phyloP scores from a whole-genome alignment of 371 early-diverging fungal genomes.

The Zychaea mexicana region DNA sequence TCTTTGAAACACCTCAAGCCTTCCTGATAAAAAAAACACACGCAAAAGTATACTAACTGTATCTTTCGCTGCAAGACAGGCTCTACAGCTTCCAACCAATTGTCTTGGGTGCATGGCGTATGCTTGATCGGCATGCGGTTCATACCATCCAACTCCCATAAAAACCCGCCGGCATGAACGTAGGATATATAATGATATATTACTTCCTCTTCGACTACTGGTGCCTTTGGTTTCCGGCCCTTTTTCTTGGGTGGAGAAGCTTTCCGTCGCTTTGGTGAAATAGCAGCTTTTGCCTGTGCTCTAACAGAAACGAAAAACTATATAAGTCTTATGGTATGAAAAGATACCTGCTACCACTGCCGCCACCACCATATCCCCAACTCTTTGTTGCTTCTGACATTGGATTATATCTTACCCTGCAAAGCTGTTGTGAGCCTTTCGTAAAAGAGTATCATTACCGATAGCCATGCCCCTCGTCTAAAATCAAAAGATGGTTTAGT shows the following conservation, averaged over 20 bases:
- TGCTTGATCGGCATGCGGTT: slow-evolving; percentile 24
- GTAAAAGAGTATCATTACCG: slow-evolving; percentile 29
- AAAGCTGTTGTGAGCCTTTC: slow-evolving; percentile 35
- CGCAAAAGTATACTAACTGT: neutral
- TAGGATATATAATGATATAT: slow-evolving; percentile 36
- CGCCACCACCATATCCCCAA: too few relatives aligned
- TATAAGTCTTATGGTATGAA: too few relatives aligned
- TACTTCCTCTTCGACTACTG: slow-evolving; percentile 8
- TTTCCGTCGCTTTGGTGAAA: slow-evolving; percentile 7
- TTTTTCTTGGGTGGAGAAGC: neutral
- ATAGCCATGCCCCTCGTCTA: slow-evolving; percentile 34
- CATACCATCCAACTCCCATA: slow-evolving; percentile 49
- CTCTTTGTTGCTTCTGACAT: too few relatives aligned
- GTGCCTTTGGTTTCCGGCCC: slow-evolving; percentile 14
- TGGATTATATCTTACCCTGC: slow-evolving; percentile 13
- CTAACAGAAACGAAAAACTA: neutral
- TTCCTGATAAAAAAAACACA: too few relatives aligned
- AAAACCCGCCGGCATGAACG: slow-evolving; percentile 29
- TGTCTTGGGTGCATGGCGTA: neutral
- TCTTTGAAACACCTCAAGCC: too few relatives aligned
- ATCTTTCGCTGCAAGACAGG: neutral
- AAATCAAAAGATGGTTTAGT: neutral
- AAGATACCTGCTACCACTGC: neutral
- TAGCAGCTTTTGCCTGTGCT: slow-evolving; percentile 7
- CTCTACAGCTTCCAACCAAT: neutral